phyloP scores from a whole-genome alignment of 208 protist genomes.

The Acanthamoeba quina region DNA sequence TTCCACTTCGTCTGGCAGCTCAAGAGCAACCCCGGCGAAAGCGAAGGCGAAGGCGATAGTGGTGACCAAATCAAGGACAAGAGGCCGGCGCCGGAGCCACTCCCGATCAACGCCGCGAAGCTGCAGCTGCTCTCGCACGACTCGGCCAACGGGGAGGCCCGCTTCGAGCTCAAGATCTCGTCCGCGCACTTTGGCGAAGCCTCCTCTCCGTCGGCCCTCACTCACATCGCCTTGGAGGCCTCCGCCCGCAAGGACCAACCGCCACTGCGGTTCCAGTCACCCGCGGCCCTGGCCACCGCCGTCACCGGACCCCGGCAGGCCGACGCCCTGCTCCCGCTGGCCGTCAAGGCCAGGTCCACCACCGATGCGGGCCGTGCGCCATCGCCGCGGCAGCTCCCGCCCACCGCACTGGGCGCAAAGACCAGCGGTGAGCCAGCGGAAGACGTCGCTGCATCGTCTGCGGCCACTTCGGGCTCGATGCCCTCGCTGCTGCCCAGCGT shows the following conservation, averaged over 20 bases:
- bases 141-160: not conserved
- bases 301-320: not conserved
- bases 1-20: not conserved
- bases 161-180: conserved; percentile 4
- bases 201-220: not conserved
- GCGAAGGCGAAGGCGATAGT: not conserved
- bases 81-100: not conserved
- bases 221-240: not conserved
- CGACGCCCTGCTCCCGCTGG: not conserved
- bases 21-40: not conserved
- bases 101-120: not conserved
- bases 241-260: not conserved
- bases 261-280: not conserved
- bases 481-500: not conserved
- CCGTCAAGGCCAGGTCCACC: not conserved
- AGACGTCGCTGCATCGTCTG: not conserved
- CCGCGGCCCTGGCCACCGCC: not conserved
- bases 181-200: not conserved
- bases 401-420: not conserved
- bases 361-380: no score
- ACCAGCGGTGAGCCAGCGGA: no score
- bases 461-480: not conserved
- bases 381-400: not conserved
- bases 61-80: not conserved
- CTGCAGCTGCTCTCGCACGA: not conserved